A percentile compares a stretch with the other conserved stretches of the same genome.
Evolutionary conservation across 331 rosid species (phyloP).

Genomic region (Pyracantha coccinea): DNA sequence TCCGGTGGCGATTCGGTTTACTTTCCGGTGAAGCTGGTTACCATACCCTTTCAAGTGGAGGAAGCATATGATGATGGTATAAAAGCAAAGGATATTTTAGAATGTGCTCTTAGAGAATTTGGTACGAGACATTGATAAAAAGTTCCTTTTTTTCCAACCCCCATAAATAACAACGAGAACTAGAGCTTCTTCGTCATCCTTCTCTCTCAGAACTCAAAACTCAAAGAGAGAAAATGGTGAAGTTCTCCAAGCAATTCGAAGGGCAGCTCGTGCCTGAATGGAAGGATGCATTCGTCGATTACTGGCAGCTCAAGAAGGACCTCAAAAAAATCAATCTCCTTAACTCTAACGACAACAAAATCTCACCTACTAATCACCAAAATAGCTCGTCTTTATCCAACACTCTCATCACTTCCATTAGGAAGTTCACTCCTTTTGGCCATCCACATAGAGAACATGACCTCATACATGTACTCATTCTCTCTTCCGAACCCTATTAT

Average conservation of each 20-base stretch:
- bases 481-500: neutral
- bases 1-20: constrained; percentile 34
- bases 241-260: constrained; percentile 87
- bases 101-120: constrained; percentile 85
- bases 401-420: constrained; percentile 47
- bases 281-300: constrained; percentile 96
- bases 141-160: constrained; percentile 12
- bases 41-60: constrained; percentile 48
- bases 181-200: neutral
- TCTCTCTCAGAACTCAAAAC: constrained; percentile 4
- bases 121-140: constrained; percentile 49
- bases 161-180: constrained; percentile 43
- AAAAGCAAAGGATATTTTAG: constrained; percentile 68
- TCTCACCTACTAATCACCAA: constrained; percentile 19
- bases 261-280: constrained; percentile 95
- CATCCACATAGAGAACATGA: constrained; percentile 65
- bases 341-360: constrained; percentile 20
- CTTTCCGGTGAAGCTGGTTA: constrained; percentile 51
- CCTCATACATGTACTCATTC: constrained; percentile 68
- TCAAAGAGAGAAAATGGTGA: constrained; percentile 53
- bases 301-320: constrained; percentile 76
- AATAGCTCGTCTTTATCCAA: constrained; percentile 20
- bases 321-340: constrained; percentile 58
- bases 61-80: constrained; percentile 55
- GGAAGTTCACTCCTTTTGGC: constrained; percentile 47